Base-by-base conservation (phyloP, 108 stramenopile species). In the Poteriospumella lacustris region DNA sequence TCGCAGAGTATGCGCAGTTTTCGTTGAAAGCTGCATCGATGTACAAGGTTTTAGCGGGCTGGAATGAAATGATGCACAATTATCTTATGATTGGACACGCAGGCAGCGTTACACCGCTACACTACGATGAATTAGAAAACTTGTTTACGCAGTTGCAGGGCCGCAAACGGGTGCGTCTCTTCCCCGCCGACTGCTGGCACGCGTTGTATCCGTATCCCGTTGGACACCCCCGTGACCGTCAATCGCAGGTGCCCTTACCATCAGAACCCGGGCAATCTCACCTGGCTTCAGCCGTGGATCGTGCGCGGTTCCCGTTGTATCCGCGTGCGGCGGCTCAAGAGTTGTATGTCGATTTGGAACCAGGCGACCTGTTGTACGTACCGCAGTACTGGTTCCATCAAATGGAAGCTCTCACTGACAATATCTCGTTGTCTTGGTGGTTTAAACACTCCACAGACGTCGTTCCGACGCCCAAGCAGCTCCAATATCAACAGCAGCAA, bases 341-440 rank as follows among this genome's bases (percentile, higher is more conserved):
- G 24, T 19, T 56, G 52, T 56, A 56, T 56, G 52, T 24, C 24
- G 52, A 56, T 1, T 33, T 78, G 44, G 1, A 43, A 33, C 64
- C 77, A 12, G 64, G 68, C 3, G 77, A 78, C 5, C 44, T 78
- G 2, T 44, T 78, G 2, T 78, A 67, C 68, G 56, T 78, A 19
- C 77, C 77, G 3, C 1, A 28, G 12, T 78, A 68, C 44, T 78
- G 77, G 77, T 78, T 58, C 38, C 77, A 78, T 36, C 12, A 78
- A 1, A 67, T 78, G 12, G 15, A 58, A 24, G 52, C 24, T 19
- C 24, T 56, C 52, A 56, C 52, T 56, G 24, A 56, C 52, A 56
- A 56, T 24, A 56, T 24, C 24, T 56, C 52, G 15, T 56, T 56
- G 52, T 56, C 52, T 15, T 56, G 52, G 52, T 56, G 52, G 52